A percentile compares a stretch with the other conserved stretches of the same genome.
phyloP scores from a whole-genome alignment of 257 asterid species.

The Penstemon barbatus region DNA sequence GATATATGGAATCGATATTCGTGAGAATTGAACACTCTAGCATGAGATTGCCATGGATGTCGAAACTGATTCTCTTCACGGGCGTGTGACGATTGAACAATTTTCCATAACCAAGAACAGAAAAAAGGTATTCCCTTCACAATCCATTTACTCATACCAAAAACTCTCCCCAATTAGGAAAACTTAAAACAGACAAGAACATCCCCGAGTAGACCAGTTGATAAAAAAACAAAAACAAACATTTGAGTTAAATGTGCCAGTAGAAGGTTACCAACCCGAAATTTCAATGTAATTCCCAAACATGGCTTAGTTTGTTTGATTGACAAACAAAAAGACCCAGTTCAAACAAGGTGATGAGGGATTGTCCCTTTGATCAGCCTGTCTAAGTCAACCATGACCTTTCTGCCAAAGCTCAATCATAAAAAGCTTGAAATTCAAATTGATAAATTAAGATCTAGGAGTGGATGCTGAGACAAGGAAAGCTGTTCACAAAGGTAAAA shows the following conservation, averaged over 20 bases:
- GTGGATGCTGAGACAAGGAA: not conserved
- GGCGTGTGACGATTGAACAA: too few relatives aligned
- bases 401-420: not conserved
- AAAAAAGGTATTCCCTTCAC: too few relatives aligned
- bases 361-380: not conserved
- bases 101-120: too few relatives aligned
- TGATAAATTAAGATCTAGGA: not conserved
- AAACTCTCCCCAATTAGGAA: too few relatives aligned
- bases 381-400: slow-evolving; percentile 2
- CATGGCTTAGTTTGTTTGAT: not conserved
- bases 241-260: slow-evolving; percentile 3
- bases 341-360: slow-evolving; percentile 3
- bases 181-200: too few relatives aligned
- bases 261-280: not conserved
- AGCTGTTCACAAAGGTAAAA: not conserved
- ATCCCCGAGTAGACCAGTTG: too few relatives aligned
- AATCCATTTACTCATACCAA: too few relatives aligned
- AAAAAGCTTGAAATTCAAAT: not conserved
- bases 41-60: too few relatives aligned
- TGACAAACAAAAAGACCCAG: not conserved
- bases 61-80: too few relatives aligned
- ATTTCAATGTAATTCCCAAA: not conserved
- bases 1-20: too few relatives aligned
- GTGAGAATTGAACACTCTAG: too few relatives aligned
- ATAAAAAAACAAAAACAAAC: not conserved